These are phyloP conservation scores for Pneumocystis murina DNA, from an alignment of 1,139 yeast genomes.

Conservation along the genomic window DNA sequence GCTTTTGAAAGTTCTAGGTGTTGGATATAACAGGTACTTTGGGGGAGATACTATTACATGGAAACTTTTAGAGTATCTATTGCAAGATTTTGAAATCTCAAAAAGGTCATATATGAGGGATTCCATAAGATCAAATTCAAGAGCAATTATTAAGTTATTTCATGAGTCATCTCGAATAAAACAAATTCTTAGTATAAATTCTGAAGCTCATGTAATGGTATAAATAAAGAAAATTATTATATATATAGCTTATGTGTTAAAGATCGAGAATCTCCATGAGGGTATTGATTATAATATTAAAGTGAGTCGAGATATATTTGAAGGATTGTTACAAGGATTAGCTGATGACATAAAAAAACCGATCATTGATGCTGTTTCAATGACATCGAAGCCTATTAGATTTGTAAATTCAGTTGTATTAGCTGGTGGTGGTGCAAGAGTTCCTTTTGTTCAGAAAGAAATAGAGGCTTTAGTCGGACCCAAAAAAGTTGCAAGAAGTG, in stretches of 20 bases:
- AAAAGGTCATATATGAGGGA: slow-evolving; percentile 20
- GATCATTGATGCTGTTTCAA: slow-evolving; percentile 36
- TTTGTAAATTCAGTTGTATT: slow-evolving; percentile 56
- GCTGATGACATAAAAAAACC: slow-evolving; percentile 40
- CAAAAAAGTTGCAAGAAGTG: slow-evolving; percentile 55
- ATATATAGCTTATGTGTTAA: slow-evolving; percentile 18
- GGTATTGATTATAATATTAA: slow-evolving; percentile 58
- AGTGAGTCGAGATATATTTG: slow-evolving; percentile 67
- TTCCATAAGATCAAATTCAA: slow-evolving; percentile 23
- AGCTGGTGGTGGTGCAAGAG: slow-evolving; percentile 85
- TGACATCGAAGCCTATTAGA: slow-evolving; percentile 12
- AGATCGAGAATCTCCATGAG: slow-evolving; percentile 27
- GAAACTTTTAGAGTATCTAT: slow-evolving; percentile 44
- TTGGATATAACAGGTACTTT: slow-evolving; percentile 47
- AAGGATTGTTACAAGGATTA: slow-evolving; percentile 31
- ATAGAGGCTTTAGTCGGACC: slow-evolving; percentile 34
- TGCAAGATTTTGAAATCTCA: slow-evolving; percentile 35
- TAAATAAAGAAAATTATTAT: slow-evolving; percentile 37
- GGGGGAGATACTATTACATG: slow-evolving; percentile 69
- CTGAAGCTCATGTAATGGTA: slow-evolving; percentile 48
- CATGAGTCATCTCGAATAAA: slow-evolving; percentile 83
- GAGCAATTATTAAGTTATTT: slow-evolving; percentile 52
- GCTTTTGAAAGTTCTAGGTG: slow-evolving; percentile 39
- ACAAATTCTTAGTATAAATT: slow-evolving; percentile 69
- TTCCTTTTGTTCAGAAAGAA: slow-evolving; percentile 62